phyloP scores from a whole-genome alignment of 208 protist species.

The Crithidia mellificae region DNA sequence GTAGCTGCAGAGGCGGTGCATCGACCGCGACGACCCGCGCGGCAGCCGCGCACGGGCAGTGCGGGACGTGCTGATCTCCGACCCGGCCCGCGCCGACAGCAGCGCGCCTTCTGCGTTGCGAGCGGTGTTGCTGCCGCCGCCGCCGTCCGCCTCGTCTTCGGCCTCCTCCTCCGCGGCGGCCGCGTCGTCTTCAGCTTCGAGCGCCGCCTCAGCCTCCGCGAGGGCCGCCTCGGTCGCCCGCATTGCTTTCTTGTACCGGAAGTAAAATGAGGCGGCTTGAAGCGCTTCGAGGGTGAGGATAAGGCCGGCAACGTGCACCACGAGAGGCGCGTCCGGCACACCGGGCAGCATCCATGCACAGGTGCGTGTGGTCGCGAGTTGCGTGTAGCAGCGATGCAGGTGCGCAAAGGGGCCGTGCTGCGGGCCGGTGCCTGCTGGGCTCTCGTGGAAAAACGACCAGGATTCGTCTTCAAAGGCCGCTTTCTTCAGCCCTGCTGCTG shows the following conservation, averaged over 20 bases:
- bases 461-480: conserved; percentile 1
- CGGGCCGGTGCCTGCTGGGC: neutral
- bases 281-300: conserved; percentile 17
- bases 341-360: conserved; percentile 21
- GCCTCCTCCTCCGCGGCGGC: conserved; percentile 9
- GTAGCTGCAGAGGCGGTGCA: conserved; percentile 39
- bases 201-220: neutral
- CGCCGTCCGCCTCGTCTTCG: neutral
- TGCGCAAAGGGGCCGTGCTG: neutral
- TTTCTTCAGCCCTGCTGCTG: conserved; percentile 3
- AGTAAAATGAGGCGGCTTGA: conserved; percentile 22
- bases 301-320: conserved; percentile 30
- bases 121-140: neutral
- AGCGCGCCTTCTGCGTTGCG: neutral
- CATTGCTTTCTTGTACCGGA: conserved; percentile 21
- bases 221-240: conserved; percentile 5
- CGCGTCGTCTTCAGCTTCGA: conserved; percentile 2
- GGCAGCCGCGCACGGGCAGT: conserved; percentile 14
- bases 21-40: conserved; percentile 18
- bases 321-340: conserved; percentile 21
- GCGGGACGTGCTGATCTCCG: conserved; percentile 8
- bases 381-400: conserved; percentile 5
- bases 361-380: conserved; percentile 24
- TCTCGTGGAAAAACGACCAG: neutral
- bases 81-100: neutral